phyloP scores from a whole-genome alignment of 1,284 basidiomycete genomes.

The Ustilago curta region DNA sequence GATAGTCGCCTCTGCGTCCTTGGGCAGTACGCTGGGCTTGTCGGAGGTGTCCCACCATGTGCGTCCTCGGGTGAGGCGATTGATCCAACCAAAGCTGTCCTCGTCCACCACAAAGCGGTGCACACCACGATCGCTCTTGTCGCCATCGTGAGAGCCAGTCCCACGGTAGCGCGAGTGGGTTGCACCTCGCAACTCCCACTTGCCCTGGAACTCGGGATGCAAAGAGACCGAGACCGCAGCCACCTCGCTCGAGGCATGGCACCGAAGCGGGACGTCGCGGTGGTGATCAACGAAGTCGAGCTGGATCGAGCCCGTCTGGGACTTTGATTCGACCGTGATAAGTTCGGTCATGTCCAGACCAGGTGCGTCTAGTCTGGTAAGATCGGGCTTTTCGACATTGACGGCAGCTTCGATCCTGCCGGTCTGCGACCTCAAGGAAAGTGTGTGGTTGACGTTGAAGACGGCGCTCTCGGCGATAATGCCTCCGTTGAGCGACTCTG shows the following conservation, averaged over 20 bases:
- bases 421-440: conserved; percentile 30
- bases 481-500: conserved; percentile 44
- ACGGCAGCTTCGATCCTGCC: conserved; percentile 53
- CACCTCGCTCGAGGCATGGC: conserved; percentile 36
- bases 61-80: conserved; percentile 32
- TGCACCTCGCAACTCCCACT: conserved; percentile 44
- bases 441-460: conserved; percentile 54
- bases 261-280: conserved; percentile 40
- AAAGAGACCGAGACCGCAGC: conserved; percentile 38
- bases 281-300: conserved; percentile 47
- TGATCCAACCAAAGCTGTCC: conserved; percentile 51
- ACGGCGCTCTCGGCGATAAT: conserved; percentile 40
- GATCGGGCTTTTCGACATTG: conserved; percentile 44
- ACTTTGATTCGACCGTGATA: conserved; percentile 38
- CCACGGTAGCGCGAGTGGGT: conserved; percentile 46
- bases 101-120: conserved; percentile 40
- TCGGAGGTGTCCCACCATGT: conserved; percentile 32
- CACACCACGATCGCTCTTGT: conserved; percentile 15
- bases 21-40: conserved; percentile 20
- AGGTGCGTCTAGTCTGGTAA: conserved; percentile 28
- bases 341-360: conserved; percentile 38
- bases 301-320: conserved; percentile 47
- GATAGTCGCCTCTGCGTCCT: conserved; percentile 25
- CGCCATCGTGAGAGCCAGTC: conserved; percentile 26
- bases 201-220: conserved; percentile 49